Percentiles rank a stretch among this genome's conserved stretches.
These are phyloP conservation scores for Akanthomyces muscarius DNA, from an alignment of 2,329 filamentous ascomycete species.

Conservation along the genomic window DNA sequence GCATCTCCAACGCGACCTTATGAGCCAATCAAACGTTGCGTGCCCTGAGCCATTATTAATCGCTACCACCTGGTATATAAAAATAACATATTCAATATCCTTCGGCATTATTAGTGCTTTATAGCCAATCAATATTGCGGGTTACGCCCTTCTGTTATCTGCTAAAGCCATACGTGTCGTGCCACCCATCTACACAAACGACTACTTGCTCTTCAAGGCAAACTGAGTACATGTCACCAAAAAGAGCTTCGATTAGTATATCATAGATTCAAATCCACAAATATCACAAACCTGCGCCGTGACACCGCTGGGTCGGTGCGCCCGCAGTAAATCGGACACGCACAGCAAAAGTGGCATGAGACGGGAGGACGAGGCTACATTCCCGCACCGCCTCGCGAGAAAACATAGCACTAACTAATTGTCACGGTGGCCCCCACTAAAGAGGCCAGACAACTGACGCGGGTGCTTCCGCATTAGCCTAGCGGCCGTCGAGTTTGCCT, in stretches of 20 bases:
- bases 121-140: too few species aligned
- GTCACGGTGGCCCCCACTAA: neutral
- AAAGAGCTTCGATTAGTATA: too few species aligned
- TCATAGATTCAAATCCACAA: neutral
- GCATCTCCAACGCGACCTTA: too few species aligned
- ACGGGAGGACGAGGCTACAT: neutral
- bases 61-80: too few species aligned
- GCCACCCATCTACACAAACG: too few species aligned
- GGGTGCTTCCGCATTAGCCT: constrained; percentile 14
- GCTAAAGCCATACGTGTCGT: too few species aligned
- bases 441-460: constrained; percentile 2
- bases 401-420: constrained; percentile 1
- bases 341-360: neutral
- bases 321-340: neutral
- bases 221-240: neutral
- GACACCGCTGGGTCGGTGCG: neutral
- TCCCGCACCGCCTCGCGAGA: neutral
- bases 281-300: neutral
- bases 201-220: neutral
- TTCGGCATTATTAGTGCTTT: too few species aligned
- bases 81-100: too few species aligned
- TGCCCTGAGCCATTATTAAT: too few species aligned
- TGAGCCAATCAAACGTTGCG: too few species aligned
- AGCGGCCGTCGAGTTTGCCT: constrained; percentile 1
- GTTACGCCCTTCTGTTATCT: too few species aligned